These are phyloP conservation scores for Malbranchea zuffiana DNA, from an alignment of 2,329 filamentous ascomycete genomes.

Conservation along the genomic window DNA sequence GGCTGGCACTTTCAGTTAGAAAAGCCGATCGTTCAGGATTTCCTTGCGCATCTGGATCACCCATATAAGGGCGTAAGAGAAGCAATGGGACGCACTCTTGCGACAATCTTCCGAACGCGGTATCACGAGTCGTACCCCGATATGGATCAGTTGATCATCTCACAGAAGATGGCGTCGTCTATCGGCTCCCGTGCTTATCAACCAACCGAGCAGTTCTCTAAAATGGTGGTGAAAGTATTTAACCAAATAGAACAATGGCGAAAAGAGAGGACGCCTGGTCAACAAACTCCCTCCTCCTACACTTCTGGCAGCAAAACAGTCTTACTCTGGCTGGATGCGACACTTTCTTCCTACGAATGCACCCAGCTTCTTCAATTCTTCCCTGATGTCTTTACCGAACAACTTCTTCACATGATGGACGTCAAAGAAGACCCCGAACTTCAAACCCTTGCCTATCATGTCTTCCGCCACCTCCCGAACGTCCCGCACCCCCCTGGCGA, in stretches of 20 bases:
- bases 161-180: slow-evolving; percentile 68
- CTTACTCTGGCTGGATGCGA: slow-evolving; percentile 85
- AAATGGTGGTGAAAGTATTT: slow-evolving; percentile 66
- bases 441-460: slow-evolving; percentile 87
- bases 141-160: slow-evolving; percentile 61
- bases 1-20: slow-evolving; percentile 96
- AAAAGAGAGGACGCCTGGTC: slow-evolving; percentile 67
- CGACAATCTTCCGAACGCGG: slow-evolving; percentile 76
- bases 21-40: slow-evolving; percentile 77
- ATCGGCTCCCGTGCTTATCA: slow-evolving; percentile 77
- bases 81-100: slow-evolving; percentile 80
- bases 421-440: slow-evolving; percentile 97
- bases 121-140: slow-evolving; percentile 91
- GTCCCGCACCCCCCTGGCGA: slow-evolving; percentile 83
- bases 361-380: slow-evolving; percentile 86
- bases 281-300: slow-evolving; percentile 88
- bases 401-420: slow-evolving; percentile 98
- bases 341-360: slow-evolving; percentile 84
- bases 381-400: slow-evolving; percentile 75
- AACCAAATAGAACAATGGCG: slow-evolving; percentile 76
- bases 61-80: slow-evolving; percentile 97
- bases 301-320: slow-evolving; percentile 95
- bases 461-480: slow-evolving; percentile 92
- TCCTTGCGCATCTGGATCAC: slow-evolving; percentile 84
- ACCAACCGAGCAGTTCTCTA: slow-evolving; percentile 61